A percentile compares a stretch with the other conserved stretches of the same genome.
Conservation (phyloP, 177 flowering plant species). For the Vitis hybrid region DNA sequence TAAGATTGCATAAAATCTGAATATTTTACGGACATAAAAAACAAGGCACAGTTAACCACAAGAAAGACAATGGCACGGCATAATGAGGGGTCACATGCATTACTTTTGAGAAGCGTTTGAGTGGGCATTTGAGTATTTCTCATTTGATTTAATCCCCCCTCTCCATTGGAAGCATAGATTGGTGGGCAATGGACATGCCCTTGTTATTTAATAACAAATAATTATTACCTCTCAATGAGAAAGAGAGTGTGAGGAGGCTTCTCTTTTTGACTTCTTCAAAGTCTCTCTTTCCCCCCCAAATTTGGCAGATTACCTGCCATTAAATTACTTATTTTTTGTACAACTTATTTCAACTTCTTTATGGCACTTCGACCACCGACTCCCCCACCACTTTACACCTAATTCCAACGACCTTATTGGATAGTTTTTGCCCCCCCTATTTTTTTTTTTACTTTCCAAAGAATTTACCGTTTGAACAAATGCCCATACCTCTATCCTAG, state of each 20-base stretch:
- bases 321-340: neutral
- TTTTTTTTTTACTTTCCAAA: too few relatives aligned
- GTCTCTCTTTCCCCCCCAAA: constrained; percentile 14
- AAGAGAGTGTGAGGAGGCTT: constrained; percentile 8
- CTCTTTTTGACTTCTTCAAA: constrained; percentile 29
- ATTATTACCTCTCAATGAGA: constrained; percentile 20
- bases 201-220: constrained; percentile 12
- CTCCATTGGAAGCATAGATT: constrained; percentile 7
- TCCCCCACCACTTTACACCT: constrained; percentile 24
- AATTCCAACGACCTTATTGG: constrained; percentile 15
- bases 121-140: constrained; percentile 35
- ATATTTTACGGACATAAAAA: constrained; percentile 5
- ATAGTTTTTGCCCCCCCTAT: neutral
- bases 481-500: constrained; percentile 4
- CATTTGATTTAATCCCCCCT: constrained; percentile 1
- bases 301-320: constrained; percentile 19
- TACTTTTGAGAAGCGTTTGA: constrained; percentile 33
- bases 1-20: constrained; percentile 12
- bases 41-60: constrained; percentile 26
- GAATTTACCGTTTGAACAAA: constrained; percentile 1
- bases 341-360: constrained; percentile 2
- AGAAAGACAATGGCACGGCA: constrained; percentile 56
- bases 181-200: constrained; percentile 14
- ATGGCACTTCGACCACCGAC: constrained; percentile 22
- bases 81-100: constrained; percentile 51